Percentiles rank a stretch among this genome's conserved stretches.
These are phyloP conservation scores for Phialophora verrucosa DNA, from an alignment of 2,329 filamentous ascomycete genomes.

Conservation along the genomic window DNA sequence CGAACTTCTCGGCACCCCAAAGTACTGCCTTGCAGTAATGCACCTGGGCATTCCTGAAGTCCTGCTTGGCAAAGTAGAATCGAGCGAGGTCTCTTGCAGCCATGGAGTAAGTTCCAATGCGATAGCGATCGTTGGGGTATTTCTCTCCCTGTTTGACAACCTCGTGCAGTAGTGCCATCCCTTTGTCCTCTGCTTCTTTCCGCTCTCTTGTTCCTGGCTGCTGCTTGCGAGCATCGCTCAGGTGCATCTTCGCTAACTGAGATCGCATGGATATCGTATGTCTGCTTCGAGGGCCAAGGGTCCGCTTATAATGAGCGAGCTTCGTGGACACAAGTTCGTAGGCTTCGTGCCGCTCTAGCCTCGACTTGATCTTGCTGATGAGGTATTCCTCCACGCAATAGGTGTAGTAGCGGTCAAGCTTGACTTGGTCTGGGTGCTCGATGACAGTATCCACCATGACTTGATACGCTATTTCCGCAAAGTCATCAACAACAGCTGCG, in stretches of 20 bases:
- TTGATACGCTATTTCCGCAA: slow-evolving; percentile 1
- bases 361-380: slow-evolving; percentile 1
- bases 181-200: no score
- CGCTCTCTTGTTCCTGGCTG: background rate
- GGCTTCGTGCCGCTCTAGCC: background rate
- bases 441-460: slow-evolving; percentile 4
- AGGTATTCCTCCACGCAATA: background rate
- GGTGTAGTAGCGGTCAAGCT: slow-evolving; percentile 7
- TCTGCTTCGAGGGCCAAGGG: background rate
- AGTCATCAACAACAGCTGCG: background rate
- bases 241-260: background rate
- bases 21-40: no score
- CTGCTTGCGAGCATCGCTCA: slow-evolving; percentile 2
- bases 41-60: no score
- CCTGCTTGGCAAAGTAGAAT: no score
- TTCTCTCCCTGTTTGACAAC: background rate
- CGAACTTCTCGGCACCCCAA: no score
- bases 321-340: background rate
- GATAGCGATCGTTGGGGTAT: background rate
- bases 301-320: slow-evolving; percentile 1
- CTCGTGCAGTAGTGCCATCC: background rate
- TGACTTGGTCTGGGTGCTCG: background rate
- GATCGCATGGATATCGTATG: background rate
- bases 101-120: background rate
- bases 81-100: background rate